These are phyloP conservation scores for Dimargaris cristalligena DNA, from an alignment of 192 early-diverging fungal species.

Conservation along the genomic window DNA sequence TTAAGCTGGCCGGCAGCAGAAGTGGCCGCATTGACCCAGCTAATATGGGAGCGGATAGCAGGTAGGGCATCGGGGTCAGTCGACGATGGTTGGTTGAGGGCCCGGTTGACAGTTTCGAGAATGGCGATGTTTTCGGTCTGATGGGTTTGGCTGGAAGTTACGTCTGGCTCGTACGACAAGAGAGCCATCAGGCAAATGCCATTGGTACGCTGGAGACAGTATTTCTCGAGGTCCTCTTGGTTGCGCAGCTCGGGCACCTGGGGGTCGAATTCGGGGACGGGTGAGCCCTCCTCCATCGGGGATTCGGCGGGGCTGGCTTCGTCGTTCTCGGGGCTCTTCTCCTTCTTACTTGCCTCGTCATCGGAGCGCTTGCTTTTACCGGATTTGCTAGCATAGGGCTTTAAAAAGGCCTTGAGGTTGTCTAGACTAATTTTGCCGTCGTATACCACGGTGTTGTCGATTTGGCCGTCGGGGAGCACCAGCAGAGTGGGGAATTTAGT, in stretches of 20 bases:
- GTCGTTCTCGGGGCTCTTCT: conserved; percentile 13
- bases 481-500: conserved; percentile 47
- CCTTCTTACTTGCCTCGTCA: too few species aligned
- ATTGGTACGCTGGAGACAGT: conserved; percentile 28
- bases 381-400: conserved; percentile 32
- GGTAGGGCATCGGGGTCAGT: conserved; percentile 18
- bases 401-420: conserved; percentile 39
- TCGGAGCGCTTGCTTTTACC: conserved; percentile 20
- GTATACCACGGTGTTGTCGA: conserved; percentile 30
- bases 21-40: conserved; percentile 43
- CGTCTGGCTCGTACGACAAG: conserved; percentile 14
- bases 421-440: conserved; percentile 50
- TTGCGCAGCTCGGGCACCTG: conserved; percentile 26
- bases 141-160: neutral
- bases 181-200: conserved; percentile 30
- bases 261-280: conserved; percentile 11
- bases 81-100: conserved; percentile 6
- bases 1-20: conserved; percentile 25
- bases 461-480: conserved; percentile 32
- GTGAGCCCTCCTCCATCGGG: conserved; percentile 9
- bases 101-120: conserved; percentile 23
- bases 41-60: too few species aligned
- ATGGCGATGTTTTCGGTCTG: conserved; percentile 25
- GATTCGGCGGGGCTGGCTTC: conserved; percentile 11
- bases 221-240: conserved; percentile 29